Base-by-base conservation (phyloP, 2,329 filamentous ascomycete genomes). In the Cytospora schulzeri region DNA sequence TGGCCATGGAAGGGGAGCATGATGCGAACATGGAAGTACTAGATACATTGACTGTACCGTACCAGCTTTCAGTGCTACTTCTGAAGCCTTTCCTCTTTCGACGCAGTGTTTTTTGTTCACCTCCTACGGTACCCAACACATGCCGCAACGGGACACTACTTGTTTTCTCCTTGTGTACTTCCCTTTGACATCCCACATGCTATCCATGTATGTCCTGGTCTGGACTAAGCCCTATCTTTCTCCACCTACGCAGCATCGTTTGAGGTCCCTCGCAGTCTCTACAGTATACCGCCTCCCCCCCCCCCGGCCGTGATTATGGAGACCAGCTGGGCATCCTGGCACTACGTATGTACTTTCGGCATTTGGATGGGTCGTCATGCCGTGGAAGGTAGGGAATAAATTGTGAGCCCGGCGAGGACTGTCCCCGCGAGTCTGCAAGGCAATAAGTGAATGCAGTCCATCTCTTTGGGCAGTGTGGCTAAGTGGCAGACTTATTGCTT, bases 291-390 rank as follows among this genome's bases (percentile, higher is more conserved):
- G 45, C 41, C 41, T 41, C 22, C 50, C 41, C n/a, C 41, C n/a
- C n/a, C 28, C 38, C 6, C 41, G 17, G 28, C 24, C 31, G 14
- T 22, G 29, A 54, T 58, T 24, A 63, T 63, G 56, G 50, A 62
- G 33, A 41, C 50, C 3, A 59, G 9, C 33, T 31, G 55, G 51
- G 51, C 64, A 59, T 31, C 45, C 45, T 59, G 51, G 51, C 64
- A 35, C 17, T 38, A 22, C 33, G 8, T 33, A 33, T 4, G 31
- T 56, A 38, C 38, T 51, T 51, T 65, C 63, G 63, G 63, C 60
- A 63, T 48, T 52, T 51, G 38, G 54, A 26, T 17, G 45, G 48
- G 54, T 58, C 59, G 53, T 58, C 54, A 63, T 62, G 48, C 41
- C 3, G n/a, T 17, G 19, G 38, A 17, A 41, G 60, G 48, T 45